Evolutionary conservation across 257 asterid species (phyloP), one percentile per base, ranked within the genome.

Genomic region (Penstemon newberryi): DNA sequence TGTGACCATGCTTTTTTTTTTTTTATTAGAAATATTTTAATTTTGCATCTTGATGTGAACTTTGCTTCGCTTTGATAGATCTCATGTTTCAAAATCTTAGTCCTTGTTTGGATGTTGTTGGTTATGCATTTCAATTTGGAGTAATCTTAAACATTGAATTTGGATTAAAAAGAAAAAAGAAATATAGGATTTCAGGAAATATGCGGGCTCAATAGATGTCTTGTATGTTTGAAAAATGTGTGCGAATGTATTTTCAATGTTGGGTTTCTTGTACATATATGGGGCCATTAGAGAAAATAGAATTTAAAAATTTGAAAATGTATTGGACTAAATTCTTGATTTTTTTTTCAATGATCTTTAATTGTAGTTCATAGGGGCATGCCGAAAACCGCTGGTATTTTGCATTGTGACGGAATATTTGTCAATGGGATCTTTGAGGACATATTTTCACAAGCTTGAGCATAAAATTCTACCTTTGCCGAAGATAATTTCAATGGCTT

Each of bases 351-450:
- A 25, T 77, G 45, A 33, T 56, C 60, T 49, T n/a, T 45, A 55
- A 57, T 53, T 82, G 83, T 82, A 89, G 96, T 79, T 89, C 46
- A 64, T 89, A 33, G 96, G 77, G 15, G 90, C 90, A 4, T 84
- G 83, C 56, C 76, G 83, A 59, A 73, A 83, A 66, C 82, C 89
- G 46, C 88, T 83, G 0, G 88, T 83, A n/a, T 81, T 73, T 52
- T 84, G 89, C 77, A 80, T 89, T 18, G 53, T 89, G 47, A 84
- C 96, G 1, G 96, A 89, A 75, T 89, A 86, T 79, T 64, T 87
- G 56, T 66, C 87, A 0, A 84, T 77, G 78, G 95, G 95, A 8
- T 85, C 95, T 3, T 63, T 89, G 82, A 83, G 96, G 68, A 63
- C 81, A 1, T 76, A 85, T 82, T 73, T 89, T 83, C 89, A 81